phyloP scores from a whole-genome alignment of 192 early-diverging fungal species.

The Backusella psychrophila region DNA sequence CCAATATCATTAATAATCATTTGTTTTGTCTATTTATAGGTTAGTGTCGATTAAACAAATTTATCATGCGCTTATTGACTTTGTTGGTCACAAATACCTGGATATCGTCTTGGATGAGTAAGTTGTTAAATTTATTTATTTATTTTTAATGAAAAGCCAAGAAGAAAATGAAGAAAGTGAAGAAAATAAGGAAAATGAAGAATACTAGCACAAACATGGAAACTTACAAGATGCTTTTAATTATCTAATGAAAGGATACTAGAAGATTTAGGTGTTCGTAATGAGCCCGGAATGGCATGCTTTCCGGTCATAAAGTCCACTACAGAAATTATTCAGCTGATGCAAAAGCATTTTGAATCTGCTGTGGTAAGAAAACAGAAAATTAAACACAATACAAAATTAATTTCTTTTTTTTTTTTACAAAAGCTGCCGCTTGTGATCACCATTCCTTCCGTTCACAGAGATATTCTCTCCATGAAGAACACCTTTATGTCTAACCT shows the following conservation, averaged over 20 bases:
- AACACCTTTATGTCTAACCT: slow-evolving; percentile 85
- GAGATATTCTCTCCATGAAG: slow-evolving; percentile 83
- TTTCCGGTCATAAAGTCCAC: slow-evolving; percentile 64
- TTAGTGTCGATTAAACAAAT: slow-evolving; percentile 63
- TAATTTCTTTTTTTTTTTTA: slow-evolving; percentile 1
- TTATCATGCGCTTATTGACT: slow-evolving; percentile 74
- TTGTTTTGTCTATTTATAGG: slow-evolving; percentile 34
- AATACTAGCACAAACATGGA: not conserved
- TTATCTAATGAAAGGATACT: slow-evolving; percentile 44
- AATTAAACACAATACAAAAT: not conserved
- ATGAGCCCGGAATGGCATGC: slow-evolving; percentile 63
- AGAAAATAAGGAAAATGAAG: not conserved
- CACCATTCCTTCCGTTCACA: slow-evolving; percentile 71
- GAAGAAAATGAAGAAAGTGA: not conserved
- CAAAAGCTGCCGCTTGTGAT: slow-evolving; percentile 65
- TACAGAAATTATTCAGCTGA: slow-evolving; percentile 69
- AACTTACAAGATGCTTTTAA: not conserved
- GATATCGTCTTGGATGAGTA: slow-evolving; percentile 78
- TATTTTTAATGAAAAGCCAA: not conserved
- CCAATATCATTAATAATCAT: not conserved
- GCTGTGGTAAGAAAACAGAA: slow-evolving; percentile 53
- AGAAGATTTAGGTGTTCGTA: slow-evolving; percentile 63
- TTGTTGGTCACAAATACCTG: slow-evolving; percentile 81
- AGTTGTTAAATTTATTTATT: slow-evolving; percentile 11
- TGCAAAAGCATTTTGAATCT: slow-evolving; percentile 82